These are phyloP conservation scores for Phytomonas francai DNA, from an alignment of 208 protist species.

Conservation along the genomic window DNA sequence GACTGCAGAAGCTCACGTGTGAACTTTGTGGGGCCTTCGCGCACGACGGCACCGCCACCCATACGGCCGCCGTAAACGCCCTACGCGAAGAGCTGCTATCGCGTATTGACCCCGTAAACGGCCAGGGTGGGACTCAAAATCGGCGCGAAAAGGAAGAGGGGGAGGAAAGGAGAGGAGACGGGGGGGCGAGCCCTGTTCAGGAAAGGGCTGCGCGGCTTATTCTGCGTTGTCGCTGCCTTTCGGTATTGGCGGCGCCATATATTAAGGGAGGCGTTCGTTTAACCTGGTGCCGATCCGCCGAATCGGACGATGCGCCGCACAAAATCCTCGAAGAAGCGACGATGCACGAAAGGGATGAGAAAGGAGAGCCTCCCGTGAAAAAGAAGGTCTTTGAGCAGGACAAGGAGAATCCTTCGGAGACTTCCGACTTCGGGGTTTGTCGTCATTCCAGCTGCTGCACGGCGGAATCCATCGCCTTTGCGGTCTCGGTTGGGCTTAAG, in stretches of 20 bases:
- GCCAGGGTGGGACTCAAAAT: no score
- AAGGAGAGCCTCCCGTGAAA: background rate
- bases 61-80: no score
- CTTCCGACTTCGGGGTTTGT: conserved; percentile 21
- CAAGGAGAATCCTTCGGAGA: background rate
- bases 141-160: no score
- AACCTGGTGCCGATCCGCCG: conserved; percentile 17
- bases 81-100: no score
- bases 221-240: no score
- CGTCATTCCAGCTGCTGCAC: conserved; percentile 60
- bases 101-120: no score
- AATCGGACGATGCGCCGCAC: background rate
- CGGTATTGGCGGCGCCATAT: no score
- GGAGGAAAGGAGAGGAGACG: no score
- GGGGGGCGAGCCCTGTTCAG: no score
- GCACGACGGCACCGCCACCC: no score
- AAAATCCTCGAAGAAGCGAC: background rate
- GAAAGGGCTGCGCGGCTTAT: no score
- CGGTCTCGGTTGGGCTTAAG: conserved; percentile 43
- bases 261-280: no score
- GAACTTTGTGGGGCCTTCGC: conserved; percentile 28
- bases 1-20: conserved; percentile 48
- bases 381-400: background rate
- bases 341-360: conserved; percentile 4
- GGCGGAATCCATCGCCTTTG: conserved; percentile 51